These are phyloP conservation scores for Capsella bursapastoris DNA, from an alignment of 345 rosid genomes.

Conservation along the genomic window DNA sequence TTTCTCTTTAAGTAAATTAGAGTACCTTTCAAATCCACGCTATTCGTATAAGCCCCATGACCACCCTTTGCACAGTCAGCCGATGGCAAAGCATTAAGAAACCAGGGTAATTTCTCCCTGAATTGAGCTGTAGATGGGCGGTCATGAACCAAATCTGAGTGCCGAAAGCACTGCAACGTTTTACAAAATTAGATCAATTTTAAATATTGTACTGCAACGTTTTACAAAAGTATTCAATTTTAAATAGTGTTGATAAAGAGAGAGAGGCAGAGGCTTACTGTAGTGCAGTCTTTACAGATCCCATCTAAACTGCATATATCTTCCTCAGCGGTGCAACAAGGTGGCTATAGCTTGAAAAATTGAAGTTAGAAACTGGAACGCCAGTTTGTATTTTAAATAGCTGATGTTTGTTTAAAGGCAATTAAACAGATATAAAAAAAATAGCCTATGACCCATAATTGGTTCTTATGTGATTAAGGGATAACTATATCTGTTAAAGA, in stretches of 20 bases:
- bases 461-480: slow-evolving; percentile 10
- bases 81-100: slow-evolving; percentile 89
- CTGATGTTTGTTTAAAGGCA: slow-evolving; percentile 31
- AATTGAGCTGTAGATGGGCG: slow-evolving; percentile 84
- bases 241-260: background rate
- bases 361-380: slow-evolving; percentile 29
- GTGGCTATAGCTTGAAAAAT: slow-evolving; percentile 61
- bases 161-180: slow-evolving; percentile 82
- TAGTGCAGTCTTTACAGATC: slow-evolving; percentile 89
- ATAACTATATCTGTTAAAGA: slow-evolving; percentile 7
- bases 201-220: slow-evolving; percentile 1
- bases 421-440: slow-evolving; percentile 17
- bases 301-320: slow-evolving; percentile 73
- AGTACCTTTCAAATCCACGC: slow-evolving; percentile 77
- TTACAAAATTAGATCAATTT: slow-evolving; percentile 40
- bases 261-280: slow-evolving; percentile 53
- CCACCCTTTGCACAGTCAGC: slow-evolving; percentile 99
- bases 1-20: slow-evolving; percentile 22
- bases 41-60: slow-evolving; percentile 90
- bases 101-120: slow-evolving; percentile 90
- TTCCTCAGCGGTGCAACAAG: slow-evolving; percentile 82
- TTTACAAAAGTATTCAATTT: too few relatives aligned
- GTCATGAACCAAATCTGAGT: slow-evolving; percentile 68
- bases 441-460: slow-evolving; percentile 21
- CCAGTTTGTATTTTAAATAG: slow-evolving; percentile 30